Base-by-base conservation (phyloP, 805 yeast species). In the Ogataea polymorpha region DNA sequence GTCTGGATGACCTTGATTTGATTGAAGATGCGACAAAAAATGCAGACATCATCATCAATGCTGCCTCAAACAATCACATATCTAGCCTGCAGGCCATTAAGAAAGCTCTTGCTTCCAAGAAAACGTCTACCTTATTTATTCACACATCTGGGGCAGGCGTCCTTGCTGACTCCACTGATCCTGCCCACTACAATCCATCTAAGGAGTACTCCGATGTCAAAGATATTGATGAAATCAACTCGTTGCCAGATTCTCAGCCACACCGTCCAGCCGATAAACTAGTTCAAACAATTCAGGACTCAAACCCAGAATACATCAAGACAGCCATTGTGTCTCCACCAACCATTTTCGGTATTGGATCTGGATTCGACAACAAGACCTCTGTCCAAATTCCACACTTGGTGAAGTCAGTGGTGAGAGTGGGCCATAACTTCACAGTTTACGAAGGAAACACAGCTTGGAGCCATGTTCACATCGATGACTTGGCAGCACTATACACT, bases 161-260 rank as follows among this genome's bases (percentile, higher is more conserved):
- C 23, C 26, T 65, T 23, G 69, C 70, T 27, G 79, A 77, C 9
- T 63, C 69, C 59, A 77, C 77, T 5, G 73, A 72, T 40, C 66
- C 70, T 12, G 70, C 66, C 7, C 74, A 74, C 42, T 66, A 76
- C 15, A 68, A 70, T 48, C 55, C 75, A 25, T 62, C 59, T 15
- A 55, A 60, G 45, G 51, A 71, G 35, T 74, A 71, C 39, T 56
- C 69, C 28, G 58, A 67, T 11, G 73, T 69, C 6, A 54, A 65
- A 24, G 46, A 53, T 41, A 61, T 60, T 44, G 59, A 54, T 32
- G 57, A 54, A 30, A 51, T 65, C 40, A 57, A 54, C 33, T 32
- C 56, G 3, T 50, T 62, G 27, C 55, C 56, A 6, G 44, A 42
- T 12, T 44, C 46, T 3, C 66, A 61, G 32, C 66, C 66, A 5